Base-by-base conservation (phyloP, 352 stramenopile species). In the Phytophthora hibernalis region DNA sequence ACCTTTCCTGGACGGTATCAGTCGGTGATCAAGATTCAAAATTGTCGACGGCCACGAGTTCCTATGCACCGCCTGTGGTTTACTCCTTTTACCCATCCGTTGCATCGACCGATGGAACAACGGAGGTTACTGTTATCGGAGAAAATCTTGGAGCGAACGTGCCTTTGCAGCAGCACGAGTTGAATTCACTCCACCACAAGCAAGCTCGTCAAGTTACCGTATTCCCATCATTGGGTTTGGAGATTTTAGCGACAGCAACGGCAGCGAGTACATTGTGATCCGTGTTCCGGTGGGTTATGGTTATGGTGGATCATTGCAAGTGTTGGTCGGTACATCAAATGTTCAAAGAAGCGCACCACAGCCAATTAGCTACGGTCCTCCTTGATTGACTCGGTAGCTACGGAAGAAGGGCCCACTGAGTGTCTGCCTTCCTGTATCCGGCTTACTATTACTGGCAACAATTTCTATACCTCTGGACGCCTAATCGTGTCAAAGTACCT, bases 341-440 rank as follows among this genome's bases (percentile, higher is more conserved):
- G 24, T 87, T 3, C 80, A 90, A 58, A 64, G 52, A 16, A 87
- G 72, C 30, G 21, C 76, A 18, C 3, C 31, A 2, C 11, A 88
- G 26, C 1, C 53, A 2, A 59, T 91, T 31, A 68, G 48, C 42
- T 92, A 91, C 49, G 38, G 52, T 9, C 16, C 54, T 20, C 84
- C 84, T 64, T 69, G 47, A 80, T 92, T 31, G 77, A 89, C 13
- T 57, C 65, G 2, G 78, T 91, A 45, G 82, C 76, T 60, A 91
- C 75, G 8, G 79, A 90, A 31, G 84, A 90, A 75, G 84, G 84
- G 1, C 78, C 81, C 1, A 57, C 40, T n/a, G 57, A 65, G 5
- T 87, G 79, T 54, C 42, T 79, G 3, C 77, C 75, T 20, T 77
- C 68, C 2, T 90, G 80, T 20, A 70, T 87, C 10, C 80, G 71